Conservation (phyloP, 306 rosid species). For the Dalbergia cultrata region DNA sequence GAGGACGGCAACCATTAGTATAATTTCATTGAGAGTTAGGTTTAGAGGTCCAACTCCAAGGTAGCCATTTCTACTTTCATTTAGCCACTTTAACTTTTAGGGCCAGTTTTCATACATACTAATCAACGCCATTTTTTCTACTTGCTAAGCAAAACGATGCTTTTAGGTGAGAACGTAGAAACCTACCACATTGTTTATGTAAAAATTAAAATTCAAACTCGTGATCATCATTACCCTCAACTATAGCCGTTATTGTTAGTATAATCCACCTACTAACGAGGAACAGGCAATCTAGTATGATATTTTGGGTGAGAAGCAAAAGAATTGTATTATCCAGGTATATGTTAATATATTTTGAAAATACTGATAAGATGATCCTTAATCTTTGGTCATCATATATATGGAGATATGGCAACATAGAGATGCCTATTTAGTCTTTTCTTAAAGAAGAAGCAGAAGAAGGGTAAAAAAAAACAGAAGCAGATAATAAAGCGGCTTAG, state of each 20-base stretch:
- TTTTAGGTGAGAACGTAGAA: slow-evolving; percentile 13
- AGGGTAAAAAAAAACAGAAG: not conserved
- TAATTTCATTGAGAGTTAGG: slow-evolving; percentile 10
- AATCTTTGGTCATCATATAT: not conserved
- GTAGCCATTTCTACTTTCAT: slow-evolving; percentile 5
- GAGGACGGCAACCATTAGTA: slow-evolving; percentile 24
- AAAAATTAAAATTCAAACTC: slow-evolving; percentile 12
- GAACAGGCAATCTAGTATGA: not conserved
- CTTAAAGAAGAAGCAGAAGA: not conserved
- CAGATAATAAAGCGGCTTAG: not conserved
- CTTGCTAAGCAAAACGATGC: not conserved
- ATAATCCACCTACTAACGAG: slow-evolving; percentile 3
- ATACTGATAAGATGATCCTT: not conserved
- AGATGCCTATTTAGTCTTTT: slow-evolving; percentile 9
- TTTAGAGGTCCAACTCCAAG: not conserved
- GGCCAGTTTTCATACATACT: not conserved
- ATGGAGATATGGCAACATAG: not conserved
- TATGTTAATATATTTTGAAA: not conserved
- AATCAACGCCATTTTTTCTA: not conserved
- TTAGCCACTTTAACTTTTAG: not conserved
- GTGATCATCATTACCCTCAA: not conserved
- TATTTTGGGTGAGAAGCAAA: not conserved
- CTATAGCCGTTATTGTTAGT: not conserved
- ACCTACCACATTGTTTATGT: not conserved
- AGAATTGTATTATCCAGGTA: not conserved